A percentile compares a stretch with the other conserved stretches of the same genome.
These are phyloP conservation scores for Rhynchospora breviuscula DNA, from an alignment of 176 grass and related monocot species.

Conservation along the genomic window DNA sequence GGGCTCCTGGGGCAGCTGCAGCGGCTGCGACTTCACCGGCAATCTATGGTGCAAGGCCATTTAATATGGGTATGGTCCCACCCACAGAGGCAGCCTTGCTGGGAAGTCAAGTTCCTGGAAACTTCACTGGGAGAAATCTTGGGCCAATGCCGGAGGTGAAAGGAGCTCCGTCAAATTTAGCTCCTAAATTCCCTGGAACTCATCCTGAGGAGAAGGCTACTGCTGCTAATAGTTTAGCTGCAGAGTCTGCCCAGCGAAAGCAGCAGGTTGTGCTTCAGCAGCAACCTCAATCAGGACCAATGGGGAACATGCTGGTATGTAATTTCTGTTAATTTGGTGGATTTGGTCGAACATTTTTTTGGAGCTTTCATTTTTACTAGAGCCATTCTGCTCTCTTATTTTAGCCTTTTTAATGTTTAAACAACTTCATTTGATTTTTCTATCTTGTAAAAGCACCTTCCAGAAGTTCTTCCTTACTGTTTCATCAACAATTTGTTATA, in stretches of 20 bases:
- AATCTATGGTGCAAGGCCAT: slow-evolving; percentile 62
- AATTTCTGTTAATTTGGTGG: neutral
- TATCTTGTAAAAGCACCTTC: neutral
- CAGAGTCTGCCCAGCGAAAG: slow-evolving; percentile 71
- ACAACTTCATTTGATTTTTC: neutral
- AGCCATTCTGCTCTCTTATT: neutral
- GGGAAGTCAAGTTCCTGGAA: slow-evolving; percentile 60
- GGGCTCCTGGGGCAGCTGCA: slow-evolving; percentile 32
- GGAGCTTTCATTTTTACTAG: neutral
- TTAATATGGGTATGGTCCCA: slow-evolving; percentile 51
- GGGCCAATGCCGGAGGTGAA: slow-evolving; percentile 53
- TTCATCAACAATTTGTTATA: neutral
- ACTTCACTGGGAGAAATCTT: slow-evolving; percentile 53
- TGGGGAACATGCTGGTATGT: slow-evolving; percentile 64
- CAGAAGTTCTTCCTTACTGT: too few relatives aligned
- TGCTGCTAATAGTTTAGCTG: slow-evolving; percentile 29
- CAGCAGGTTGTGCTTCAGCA: slow-evolving; percentile 58
- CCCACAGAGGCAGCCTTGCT: slow-evolving; percentile 49
- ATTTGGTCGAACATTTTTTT: neutral
- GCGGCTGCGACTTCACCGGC: slow-evolving; percentile 23
- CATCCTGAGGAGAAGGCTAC: slow-evolving; percentile 49
- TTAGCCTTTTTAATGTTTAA: neutral
- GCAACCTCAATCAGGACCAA: slow-evolving; percentile 41
- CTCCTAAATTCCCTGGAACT: slow-evolving; percentile 37
- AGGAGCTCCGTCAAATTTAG: slow-evolving; percentile 14